phyloP scores from a whole-genome alignment of 306 rosid species.

The Ochetophila trinervis region DNA sequence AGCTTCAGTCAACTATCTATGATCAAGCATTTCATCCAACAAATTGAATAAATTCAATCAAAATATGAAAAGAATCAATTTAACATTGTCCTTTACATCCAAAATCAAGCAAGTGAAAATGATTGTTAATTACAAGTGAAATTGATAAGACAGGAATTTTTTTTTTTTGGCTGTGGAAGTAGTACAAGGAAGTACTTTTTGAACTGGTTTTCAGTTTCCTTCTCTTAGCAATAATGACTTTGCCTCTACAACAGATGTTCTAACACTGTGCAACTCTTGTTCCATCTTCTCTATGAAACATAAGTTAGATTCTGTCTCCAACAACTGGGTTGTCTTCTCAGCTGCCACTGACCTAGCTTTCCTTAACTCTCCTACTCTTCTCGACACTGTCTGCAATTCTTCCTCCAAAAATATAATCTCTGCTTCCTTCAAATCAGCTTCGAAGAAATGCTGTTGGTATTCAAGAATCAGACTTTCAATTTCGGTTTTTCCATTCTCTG shows the following conservation, averaged over 20 bases:
- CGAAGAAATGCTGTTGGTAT: conserved; percentile 35
- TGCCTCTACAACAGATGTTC: conserved; percentile 55
- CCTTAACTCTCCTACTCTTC: conserved; percentile 45
- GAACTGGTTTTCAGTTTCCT: conserved; percentile 33
- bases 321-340: conserved; percentile 34
- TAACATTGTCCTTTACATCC: too few relatives aligned
- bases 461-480: conserved; percentile 36
- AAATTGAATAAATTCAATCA: too few relatives aligned
- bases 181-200: background rate
- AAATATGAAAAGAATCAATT: too few relatives aligned
- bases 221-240: conserved; percentile 48
- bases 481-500: conserved; percentile 32
- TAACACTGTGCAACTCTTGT: conserved; percentile 48
- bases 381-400: conserved; percentile 43
- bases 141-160: too few relatives aligned
- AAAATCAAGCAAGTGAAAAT: too few relatives aligned
- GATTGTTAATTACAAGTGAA: too few relatives aligned
- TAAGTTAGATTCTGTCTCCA: conserved; percentile 35
- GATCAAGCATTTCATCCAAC: too few relatives aligned
- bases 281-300: conserved; percentile 49
- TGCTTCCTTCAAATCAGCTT: conserved; percentile 39
- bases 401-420: conserved; percentile 56
- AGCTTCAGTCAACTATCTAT: too few relatives aligned
- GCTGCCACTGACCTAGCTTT: conserved; percentile 42
- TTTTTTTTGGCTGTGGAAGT: too few relatives aligned